These are phyloP conservation scores for Abortiporus biennis DNA, from an alignment of 1,284 basidiomycete genomes.

Conservation along the genomic window DNA sequence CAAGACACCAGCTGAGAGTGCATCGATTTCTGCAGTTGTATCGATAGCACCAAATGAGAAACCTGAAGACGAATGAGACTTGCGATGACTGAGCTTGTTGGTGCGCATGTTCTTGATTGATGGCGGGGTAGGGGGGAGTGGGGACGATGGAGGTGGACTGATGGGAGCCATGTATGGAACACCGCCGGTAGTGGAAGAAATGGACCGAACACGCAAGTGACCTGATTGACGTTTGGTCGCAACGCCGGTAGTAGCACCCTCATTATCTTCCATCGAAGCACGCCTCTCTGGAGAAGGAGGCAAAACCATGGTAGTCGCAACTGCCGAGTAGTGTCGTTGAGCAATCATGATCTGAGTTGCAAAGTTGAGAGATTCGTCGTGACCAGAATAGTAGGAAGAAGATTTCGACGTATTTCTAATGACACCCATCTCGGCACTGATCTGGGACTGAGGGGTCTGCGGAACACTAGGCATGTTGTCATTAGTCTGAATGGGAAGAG, in stretches of 20 bases:
- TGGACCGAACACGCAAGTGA: slow-evolving; percentile 35
- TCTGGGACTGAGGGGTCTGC: slow-evolving; percentile 45
- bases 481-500: slow-evolving; percentile 28
- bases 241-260: slow-evolving; percentile 23
- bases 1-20: slow-evolving; percentile 57
- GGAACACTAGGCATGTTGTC: slow-evolving; percentile 29
- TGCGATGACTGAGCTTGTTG: slow-evolving; percentile 43
- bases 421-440: slow-evolving; percentile 39
- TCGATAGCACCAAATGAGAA: slow-evolving; percentile 49
- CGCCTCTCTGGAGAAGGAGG: slow-evolving; percentile 38
- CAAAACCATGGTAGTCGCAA: slow-evolving; percentile 56
- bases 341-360: slow-evolving; percentile 60
- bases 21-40: slow-evolving; percentile 60
- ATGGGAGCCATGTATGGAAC: slow-evolving; percentile 40
- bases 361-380: slow-evolving; percentile 43
- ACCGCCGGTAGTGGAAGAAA: slow-evolving; percentile 39
- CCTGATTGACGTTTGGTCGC: slow-evolving; percentile 27
- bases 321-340: slow-evolving; percentile 59
- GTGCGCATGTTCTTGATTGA: slow-evolving; percentile 41
- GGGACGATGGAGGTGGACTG: slow-evolving; percentile 57
- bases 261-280: slow-evolving; percentile 24
- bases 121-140: slow-evolving; percentile 64
- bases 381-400: slow-evolving; percentile 45
- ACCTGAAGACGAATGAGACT: slow-evolving; percentile 51
- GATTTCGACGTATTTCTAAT: slow-evolving; percentile 40